A percentile compares a stretch with the other conserved stretches of the same genome.
phyloP scores from a whole-genome alignment of 2,329 filamentous ascomycete species.

The Sporothrix brunneoviolacea region DNA sequence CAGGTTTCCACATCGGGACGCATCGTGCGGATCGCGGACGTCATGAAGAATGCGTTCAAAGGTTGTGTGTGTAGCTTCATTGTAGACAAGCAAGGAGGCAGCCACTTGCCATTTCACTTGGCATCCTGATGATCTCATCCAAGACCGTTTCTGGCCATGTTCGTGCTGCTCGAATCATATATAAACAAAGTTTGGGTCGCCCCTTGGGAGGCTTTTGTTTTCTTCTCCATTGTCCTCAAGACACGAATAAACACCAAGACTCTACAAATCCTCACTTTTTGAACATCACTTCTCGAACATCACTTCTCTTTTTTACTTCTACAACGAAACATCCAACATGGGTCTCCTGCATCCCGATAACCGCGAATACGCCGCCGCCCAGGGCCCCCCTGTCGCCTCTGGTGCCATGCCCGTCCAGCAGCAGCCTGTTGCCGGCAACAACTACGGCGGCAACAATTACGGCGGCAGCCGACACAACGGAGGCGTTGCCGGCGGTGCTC shows the following conservation, averaged over 20 bases:
- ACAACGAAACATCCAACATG: slow-evolving; percentile 7
- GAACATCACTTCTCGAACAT: neutral
- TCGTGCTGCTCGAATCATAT: too few species aligned
- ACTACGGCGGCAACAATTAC: neutral
- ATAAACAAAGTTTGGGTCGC: too few species aligned
- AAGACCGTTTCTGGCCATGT: too few species aligned
- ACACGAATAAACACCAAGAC: neutral
- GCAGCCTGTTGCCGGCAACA: neutral
- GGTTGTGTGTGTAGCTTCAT: neutral
- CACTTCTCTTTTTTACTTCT: too few species aligned
- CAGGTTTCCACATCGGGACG: neutral
- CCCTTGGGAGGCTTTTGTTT: too few species aligned
- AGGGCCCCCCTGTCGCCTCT: neutral
- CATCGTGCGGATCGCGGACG: neutral
- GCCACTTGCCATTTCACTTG: neutral
- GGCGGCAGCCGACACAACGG: neutral
- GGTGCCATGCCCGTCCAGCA: neutral
- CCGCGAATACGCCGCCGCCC: neutral
- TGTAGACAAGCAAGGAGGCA: neutral
- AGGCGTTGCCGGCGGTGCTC: neutral
- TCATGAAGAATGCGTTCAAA: neutral
- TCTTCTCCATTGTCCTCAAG: too few species aligned
- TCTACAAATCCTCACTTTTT: neutral
- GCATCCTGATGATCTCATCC: neutral
- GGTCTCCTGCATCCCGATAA: slow-evolving; percentile 12